Base-by-base conservation (phyloP, 768 basidiomycete species). In the Trametes cinnabarina region DNA sequence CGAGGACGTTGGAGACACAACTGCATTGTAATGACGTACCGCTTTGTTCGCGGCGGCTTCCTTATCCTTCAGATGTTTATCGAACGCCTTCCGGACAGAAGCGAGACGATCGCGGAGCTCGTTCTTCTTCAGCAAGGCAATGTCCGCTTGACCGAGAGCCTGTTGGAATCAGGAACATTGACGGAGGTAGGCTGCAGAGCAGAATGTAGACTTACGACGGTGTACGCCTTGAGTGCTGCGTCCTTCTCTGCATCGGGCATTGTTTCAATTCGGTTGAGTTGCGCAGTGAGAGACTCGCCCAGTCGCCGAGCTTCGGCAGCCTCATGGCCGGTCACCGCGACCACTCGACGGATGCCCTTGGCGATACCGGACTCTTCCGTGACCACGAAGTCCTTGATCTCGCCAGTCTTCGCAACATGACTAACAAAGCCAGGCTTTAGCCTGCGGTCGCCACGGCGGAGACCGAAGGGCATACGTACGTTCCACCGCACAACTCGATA, bases 401-500 rank as follows among this genome's bases (percentile, higher is more conserved):
- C 93, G 17, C 95, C 93, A 0, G 97, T 99, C 74, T 87, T 91
- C n/a, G 85, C 82, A 53, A 99, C 97, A 70, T 99, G 97, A 1
- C 92, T 94, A 32, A 28, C 44, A 23, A 48, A 19, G 14, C 32
- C 1, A 35, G 26, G 28, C 14, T 11, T 55, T 11, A 47, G 39
- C 26, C 19, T 10, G 14, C 7, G 3, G 11, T 23, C 7, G 3
- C 20, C n/a, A 15, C 23, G 25, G n/a, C 54, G 41, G 32, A 34
- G n/a, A 35, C 51, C 46, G 22, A 41, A 37, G 41, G 12, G 7
- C 2, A 25, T 12, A 83, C 92, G 72, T 66, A 94, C 85, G 97
- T 99, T 72, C 97, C 97, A 73, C 97, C 97, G 71, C 97, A 99
- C 70, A 99, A 96, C 74, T 99, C 97, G 61, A 97, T 84, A 71